Base-by-base conservation (phyloP, 148 eudicot species). In the Chenopodium suecicum region DNA sequence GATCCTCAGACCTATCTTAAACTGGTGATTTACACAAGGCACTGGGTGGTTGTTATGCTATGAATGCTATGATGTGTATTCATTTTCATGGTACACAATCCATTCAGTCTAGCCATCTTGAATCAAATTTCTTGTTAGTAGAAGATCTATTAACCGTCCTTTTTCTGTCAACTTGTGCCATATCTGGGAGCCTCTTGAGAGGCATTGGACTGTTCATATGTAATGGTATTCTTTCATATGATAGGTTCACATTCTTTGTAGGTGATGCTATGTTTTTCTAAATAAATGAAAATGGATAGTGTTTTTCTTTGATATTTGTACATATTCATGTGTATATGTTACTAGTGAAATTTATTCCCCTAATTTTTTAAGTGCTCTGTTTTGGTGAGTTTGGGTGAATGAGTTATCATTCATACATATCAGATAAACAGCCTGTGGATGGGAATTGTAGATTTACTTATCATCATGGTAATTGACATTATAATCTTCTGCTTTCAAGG, bases 401-500 rank as follows among this genome's bases (percentile, higher is more conserved):
- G 22, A 29, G 7, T 68, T 1, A 29, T 67, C 1, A 31, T 29
- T 31, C 20, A 11, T 68, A 68, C 4, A 1, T 31, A 31, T 68
- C 19, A 25, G 44, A 27, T 27, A 27, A 27, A 27, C 29, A 27
- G 29, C 29, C 29, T 27, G 29, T 27, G 29, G 29, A 27, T 27
- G 29, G 29, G 29, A 27, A 27, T 27, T 27, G 29, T 27, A 27
- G 29, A 27, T 27, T 27, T 27, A 27, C 29, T 27, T 27, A 27
- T 27, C 29, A 27, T 27, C 29, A 27, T 27, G 29, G 29, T 27
- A 27, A 27, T 27, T 74, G 47, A 73, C 76, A 44, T 80, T 9
- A 0, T 63, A 67, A 16, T 22, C 41, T 29, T 73, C 34, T 73
- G n/a, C 7, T 34, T 75, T 71, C 8, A 41, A 94, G 99, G 98